Conservation (phyloP, 805 yeast genomes). For the Metschnikowia sp. region DNA sequence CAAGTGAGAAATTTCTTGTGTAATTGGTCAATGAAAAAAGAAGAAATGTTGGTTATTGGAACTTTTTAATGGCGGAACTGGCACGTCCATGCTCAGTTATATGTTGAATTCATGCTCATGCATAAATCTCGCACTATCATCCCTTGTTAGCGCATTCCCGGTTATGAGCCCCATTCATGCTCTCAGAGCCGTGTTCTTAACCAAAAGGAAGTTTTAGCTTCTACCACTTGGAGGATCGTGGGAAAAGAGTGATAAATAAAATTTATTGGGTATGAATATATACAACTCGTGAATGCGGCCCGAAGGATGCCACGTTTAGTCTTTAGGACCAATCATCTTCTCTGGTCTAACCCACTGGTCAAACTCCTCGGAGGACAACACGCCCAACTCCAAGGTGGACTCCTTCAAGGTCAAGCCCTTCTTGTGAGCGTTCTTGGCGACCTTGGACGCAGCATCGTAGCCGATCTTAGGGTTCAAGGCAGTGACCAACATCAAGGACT, state of each 20-base stretch:
- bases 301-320: slow-evolving; percentile 18
- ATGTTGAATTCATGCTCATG: neutral
- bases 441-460: slow-evolving; percentile 95
- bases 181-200: no score
- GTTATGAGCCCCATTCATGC: no score
- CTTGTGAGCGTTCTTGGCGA: slow-evolving; percentile 98
- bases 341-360: slow-evolving; percentile 98
- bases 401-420: slow-evolving; percentile 94
- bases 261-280: neutral
- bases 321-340: slow-evolving; percentile 94
- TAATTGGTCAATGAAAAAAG: no score
- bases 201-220: no score
- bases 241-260: neutral
- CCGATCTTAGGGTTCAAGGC: slow-evolving; percentile 99
- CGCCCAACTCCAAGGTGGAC: slow-evolving; percentile 89
- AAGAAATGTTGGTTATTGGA: neutral
- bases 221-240: no score
- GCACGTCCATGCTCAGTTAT: no score
- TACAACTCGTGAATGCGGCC: neutral
- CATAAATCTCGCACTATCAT: slow-evolving; percentile 10
- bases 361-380: slow-evolving; percentile 78
- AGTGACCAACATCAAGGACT: slow-evolving; percentile 96
- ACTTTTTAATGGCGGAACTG: neutral
- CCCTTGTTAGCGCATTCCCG: slow-evolving; percentile 17
- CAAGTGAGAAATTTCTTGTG: neutral